Base-by-base conservation (phyloP, 1,284 basidiomycete species). In the Ceratobasidium sp. region DNA sequence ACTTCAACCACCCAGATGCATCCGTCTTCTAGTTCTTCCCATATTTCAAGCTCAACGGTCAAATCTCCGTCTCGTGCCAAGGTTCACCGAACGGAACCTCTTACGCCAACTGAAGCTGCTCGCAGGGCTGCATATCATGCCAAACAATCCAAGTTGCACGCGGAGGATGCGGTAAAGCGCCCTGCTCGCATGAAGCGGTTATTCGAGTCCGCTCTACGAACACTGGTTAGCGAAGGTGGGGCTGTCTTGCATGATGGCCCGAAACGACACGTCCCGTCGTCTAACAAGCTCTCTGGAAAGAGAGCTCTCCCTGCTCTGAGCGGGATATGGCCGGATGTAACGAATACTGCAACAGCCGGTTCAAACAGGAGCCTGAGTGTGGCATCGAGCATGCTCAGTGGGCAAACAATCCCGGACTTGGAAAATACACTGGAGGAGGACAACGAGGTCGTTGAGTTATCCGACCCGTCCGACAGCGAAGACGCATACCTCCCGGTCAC, bases 381-480 rank as follows among this genome's bases (percentile, higher is more conserved):
- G 11, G 25, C 49, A 1, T 52, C 71, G 34, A 74, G 32, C 22
- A n/a, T 22, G 29, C 61, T 54, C 22, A 65, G 46, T 25, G 71
- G 46, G 37, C 46, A 19, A n/a, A 34, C 22, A 17, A 54, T 19
- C 22, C 54, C 49, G n/a, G 71, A 65, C 22, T 40, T 74, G 43
- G 61, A 65, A 1, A 61, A 52, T 22, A 52, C 49, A 9, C 64
- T 57, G 8, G 57, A 73, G 22, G 69, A 62, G 15, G 61, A 64
- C n/a, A 37, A 25, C 44, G 59, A 74, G 19, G 22, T 46, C 25
- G 40, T 15, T 6, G 69, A 71, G 9, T 32, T 74, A 2, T 64
- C 71, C n/a, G 71, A 74, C 46, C 71, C 71, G 8, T 74, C 71
- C 25, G 71, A 74, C 15, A 64, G 71, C 29, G 71, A 74, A 34